Conservation (phyloP, 2,329 filamentous ascomycete genomes). For the Epichloe brachyelytri region DNA sequence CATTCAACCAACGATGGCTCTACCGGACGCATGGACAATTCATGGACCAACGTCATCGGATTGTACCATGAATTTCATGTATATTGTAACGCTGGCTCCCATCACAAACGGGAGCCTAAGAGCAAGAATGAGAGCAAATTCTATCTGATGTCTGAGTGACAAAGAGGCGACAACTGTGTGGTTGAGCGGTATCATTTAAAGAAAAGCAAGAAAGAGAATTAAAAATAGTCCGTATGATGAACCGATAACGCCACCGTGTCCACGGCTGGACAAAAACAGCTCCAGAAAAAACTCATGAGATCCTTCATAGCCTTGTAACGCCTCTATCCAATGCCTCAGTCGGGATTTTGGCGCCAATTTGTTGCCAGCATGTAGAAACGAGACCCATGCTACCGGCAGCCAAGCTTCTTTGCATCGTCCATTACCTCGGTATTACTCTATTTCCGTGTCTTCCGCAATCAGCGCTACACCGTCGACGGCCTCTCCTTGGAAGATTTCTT, state of each 20-base stretch:
- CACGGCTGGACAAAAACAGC: conserved; percentile 14
- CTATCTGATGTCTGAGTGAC: not conserved
- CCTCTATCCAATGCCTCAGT: conserved; percentile 13
- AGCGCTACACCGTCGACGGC: conserved; percentile 34
- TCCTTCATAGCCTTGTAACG: conserved; percentile 25
- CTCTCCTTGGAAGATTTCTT: conserved; percentile 40
- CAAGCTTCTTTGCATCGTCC: not conserved
- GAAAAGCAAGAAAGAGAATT: not conserved
- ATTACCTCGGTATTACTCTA: conserved; percentile 19
- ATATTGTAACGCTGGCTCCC: not conserved
- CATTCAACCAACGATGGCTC: not conserved
- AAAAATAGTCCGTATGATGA: not conserved
- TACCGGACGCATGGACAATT: not conserved
- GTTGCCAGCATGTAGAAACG: not conserved
- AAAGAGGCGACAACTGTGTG: not conserved
- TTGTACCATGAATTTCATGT: not conserved
- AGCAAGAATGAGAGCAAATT: not conserved
- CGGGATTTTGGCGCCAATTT: conserved; percentile 8
- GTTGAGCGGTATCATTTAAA: conserved; percentile 1
- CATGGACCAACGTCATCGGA: no score
- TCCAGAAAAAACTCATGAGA: conserved; percentile 18
- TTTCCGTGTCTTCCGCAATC: conserved; percentile 29
- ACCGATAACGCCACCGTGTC: conserved; percentile 4
- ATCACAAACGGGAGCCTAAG: not conserved
- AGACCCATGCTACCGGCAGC: not conserved